Percentiles rank a stretch among this genome's conserved stretches.
phyloP scores from a whole-genome alignment of 2,329 filamentous ascomycete species.

The Neofusicoccum cordaticola region DNA sequence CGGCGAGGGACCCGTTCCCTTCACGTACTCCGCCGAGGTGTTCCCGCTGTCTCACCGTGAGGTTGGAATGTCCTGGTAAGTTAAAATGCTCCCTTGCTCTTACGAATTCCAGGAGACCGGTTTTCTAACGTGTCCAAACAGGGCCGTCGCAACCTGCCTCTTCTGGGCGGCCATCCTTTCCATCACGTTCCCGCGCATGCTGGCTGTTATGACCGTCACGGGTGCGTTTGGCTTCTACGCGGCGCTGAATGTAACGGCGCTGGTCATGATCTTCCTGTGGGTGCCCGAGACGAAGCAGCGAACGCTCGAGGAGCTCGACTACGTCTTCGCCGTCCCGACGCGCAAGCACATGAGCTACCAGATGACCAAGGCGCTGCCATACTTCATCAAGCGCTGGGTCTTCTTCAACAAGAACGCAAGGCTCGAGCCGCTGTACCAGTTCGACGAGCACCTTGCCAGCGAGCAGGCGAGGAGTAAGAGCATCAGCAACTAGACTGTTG shows the following conservation, averaged over 20 bases:
- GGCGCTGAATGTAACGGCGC: conserved; percentile 58
- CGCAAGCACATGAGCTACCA: conserved; percentile 42
- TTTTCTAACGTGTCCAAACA: not conserved
- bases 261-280: conserved; percentile 63
- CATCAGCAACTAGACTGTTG: not conserved
- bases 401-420: conserved; percentile 35
- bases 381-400: conserved; percentile 46
- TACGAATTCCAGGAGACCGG: no score
- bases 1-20: conserved; percentile 58
- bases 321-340: conserved; percentile 49
- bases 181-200: conserved; percentile 62
- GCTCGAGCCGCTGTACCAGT: conserved; percentile 38
- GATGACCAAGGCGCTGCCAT: conserved; percentile 40
- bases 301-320: conserved; percentile 50
- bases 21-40: conserved; percentile 67
- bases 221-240: conserved; percentile 63
- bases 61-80: conserved; percentile 63
- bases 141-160: conserved; percentile 63
- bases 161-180: conserved; percentile 58
- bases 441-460: conserved; percentile 23
- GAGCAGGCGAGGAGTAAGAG: conserved; percentile 9
- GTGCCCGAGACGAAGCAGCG: conserved; percentile 49
- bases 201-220: conserved; percentile 49
- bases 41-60: conserved; percentile 70
- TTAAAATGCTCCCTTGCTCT: not conserved